Base-by-base conservation (phyloP, 2,329 filamentous ascomycete species). In the Microsporum ferrugineum region DNA sequence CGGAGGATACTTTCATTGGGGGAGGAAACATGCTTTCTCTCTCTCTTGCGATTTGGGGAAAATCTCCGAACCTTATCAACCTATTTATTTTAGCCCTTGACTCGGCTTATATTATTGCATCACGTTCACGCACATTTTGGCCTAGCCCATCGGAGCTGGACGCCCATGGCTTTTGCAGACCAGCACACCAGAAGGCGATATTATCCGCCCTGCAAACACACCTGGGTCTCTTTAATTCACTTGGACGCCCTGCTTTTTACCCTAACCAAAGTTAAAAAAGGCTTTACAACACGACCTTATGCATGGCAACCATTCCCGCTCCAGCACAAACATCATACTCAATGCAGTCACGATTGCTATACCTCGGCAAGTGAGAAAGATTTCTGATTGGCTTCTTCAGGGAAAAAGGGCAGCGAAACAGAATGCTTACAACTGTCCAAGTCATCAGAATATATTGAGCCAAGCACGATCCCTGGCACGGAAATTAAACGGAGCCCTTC, bases 401-500 rank as follows among this genome's bases (percentile, higher is more conserved):
- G 39, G 23, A 27, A 47, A 29, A 47, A 47, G 6, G 43, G 2
- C 43, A 29, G 43, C 43, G 23, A 47, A 8, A 47, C 23, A 47
- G 23, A 27, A 27, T 51, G 45, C 23, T 29, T 17, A 23, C 27
- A 51, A 51, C 23, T 8, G 27, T 29, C 39, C 39, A 43, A 43
- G 14, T 43, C 39, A 17, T 43, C 39, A n/a, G 17, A 5, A 43
- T 43, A 43, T 43, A 43, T 43, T 51, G 12, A 2, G 27, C 49
- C 14, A 12, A 53, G 49, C 49, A 53, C 49, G 34, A 57, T 29
- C 55, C 34, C 34, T 38, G 55, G n/a, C 33, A 38, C 55, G 55
- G 55, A 57, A 41, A 57, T 57, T 57, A 57, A 57, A 57, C 38
- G 38, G 55, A 41, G 34, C 31, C 17, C 55, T 57, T 57, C 55